Percentiles rank a stretch among this genome's conserved stretches.
These are phyloP conservation scores for Atkinsonella hypoxylon DNA, from an alignment of 2,329 filamentous ascomycete species.

Conservation along the genomic window DNA sequence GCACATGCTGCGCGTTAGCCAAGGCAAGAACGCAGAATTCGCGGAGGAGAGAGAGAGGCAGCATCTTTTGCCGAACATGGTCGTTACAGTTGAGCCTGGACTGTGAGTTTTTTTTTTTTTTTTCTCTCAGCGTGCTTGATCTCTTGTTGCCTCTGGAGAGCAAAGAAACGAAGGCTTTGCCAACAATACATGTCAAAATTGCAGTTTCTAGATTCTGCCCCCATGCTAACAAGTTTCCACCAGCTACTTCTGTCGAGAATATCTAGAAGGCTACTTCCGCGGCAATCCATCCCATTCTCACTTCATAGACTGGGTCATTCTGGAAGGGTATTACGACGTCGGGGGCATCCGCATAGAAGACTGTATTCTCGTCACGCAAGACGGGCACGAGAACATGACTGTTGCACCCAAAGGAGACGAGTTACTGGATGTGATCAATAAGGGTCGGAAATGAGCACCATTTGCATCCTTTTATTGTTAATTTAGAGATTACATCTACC, in stretches of 20 bases:
- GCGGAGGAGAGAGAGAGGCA: conserved; percentile 19
- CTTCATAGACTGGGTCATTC: conserved; percentile 52
- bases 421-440: conserved; percentile 49
- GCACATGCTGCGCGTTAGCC: conserved; percentile 2
- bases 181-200: no score
- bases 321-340: conserved; percentile 62
- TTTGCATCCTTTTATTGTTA: background rate
- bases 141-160: background rate
- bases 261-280: conserved; percentile 58
- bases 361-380: conserved; percentile 67
- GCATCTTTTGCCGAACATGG: conserved; percentile 46
- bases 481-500: background rate
- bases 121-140: background rate
- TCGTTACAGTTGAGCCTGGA: conserved; percentile 72
- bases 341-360: conserved; percentile 93
- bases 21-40: conserved; percentile 8
- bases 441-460: conserved; percentile 7
- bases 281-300: conserved; percentile 43
- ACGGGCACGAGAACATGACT: conserved; percentile 75
- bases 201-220: background rate
- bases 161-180: background rate
- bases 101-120: conserved; percentile 30
- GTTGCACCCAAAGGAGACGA: conserved; percentile 65
- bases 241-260: conserved; percentile 67
- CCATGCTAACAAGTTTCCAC: background rate